Percentiles rank a stretch among this genome's conserved stretches.
Conservation (phyloP, 2,329 filamentous ascomycete species). For the Penicillium sp. region DNA sequence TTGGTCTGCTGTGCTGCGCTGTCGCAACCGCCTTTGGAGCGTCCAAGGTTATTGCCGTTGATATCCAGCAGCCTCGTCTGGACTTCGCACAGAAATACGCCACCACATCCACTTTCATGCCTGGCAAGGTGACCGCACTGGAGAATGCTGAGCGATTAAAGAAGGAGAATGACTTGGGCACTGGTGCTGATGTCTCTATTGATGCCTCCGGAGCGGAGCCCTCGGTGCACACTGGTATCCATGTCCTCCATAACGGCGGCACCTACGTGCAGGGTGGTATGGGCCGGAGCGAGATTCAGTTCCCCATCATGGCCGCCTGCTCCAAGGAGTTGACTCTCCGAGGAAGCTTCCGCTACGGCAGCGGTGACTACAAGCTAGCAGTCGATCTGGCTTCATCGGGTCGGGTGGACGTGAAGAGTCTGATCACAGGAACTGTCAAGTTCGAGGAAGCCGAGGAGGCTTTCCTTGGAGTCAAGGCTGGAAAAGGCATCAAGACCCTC, state of each 20-base stretch:
- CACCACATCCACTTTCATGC: slow-evolving; percentile 55
- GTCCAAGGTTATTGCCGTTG: slow-evolving; percentile 77
- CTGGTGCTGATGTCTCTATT: slow-evolving; percentile 74
- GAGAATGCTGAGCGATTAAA: slow-evolving; percentile 73
- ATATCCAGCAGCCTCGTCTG: slow-evolving; percentile 77
- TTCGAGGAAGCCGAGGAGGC: slow-evolving; percentile 84
- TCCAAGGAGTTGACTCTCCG: slow-evolving; percentile 84
- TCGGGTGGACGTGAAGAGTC: slow-evolving; percentile 70
- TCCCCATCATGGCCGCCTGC: slow-evolving; percentile 89
- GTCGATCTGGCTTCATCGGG: slow-evolving; percentile 72
- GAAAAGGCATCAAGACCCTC: slow-evolving; percentile 59
- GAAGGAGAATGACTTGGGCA: slow-evolving; percentile 60
- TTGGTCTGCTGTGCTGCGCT: slow-evolving; percentile 83
- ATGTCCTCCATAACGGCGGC: slow-evolving; percentile 69
- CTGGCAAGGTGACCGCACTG: slow-evolving; percentile 60
- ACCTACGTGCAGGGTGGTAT: slow-evolving; percentile 85
- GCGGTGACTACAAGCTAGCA: slow-evolving; percentile 83
- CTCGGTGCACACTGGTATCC: slow-evolving; percentile 72
- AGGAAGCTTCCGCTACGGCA: slow-evolving; percentile 86
- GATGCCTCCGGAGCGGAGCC: slow-evolving; percentile 78
- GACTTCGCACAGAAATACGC: slow-evolving; percentile 75
- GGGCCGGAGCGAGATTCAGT: slow-evolving; percentile 82
- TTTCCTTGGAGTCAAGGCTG: slow-evolving; percentile 81
- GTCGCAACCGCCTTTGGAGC: slow-evolving; percentile 87
- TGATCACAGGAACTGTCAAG: slow-evolving; percentile 74